A percentile compares a stretch with the other conserved stretches of the same genome.
Evolutionary conservation across 495 filamentous ascomycete genomes (phyloP).

Genomic region (Penicillium macrosclerotiorum): DNA sequence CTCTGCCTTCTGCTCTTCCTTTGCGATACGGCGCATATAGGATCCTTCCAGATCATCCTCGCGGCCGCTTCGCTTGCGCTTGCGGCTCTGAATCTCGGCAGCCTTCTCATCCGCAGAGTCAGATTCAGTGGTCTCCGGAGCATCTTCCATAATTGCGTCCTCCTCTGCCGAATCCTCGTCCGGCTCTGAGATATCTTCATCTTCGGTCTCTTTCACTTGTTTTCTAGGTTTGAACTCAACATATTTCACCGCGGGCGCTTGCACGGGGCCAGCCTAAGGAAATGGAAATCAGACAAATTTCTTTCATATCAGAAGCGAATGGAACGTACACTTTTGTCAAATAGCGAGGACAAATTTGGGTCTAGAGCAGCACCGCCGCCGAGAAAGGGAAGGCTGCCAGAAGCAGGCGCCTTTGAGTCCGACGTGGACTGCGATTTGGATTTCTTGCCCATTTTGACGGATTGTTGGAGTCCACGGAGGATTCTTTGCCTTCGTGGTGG

Average conservation of each 20-base stretch:
- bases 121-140: conserved; percentile 30
- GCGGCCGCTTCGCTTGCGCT: conserved; percentile 70
- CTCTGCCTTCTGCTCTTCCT: conserved; percentile 52
- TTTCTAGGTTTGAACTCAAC: conserved; percentile 16
- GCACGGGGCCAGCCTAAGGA: conserved; percentile 66
- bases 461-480: not conserved
- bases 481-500: not conserved
- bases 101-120: conserved; percentile 34
- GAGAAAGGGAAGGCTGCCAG: conserved; percentile 33
- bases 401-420: conserved; percentile 16
- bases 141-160: conserved; percentile 46
- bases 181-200: conserved; percentile 29
- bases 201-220: conserved; percentile 29
- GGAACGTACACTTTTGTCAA: conserved; percentile 71
- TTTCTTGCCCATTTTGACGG: conserved; percentile 41
- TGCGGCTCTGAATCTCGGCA: conserved; percentile 53
- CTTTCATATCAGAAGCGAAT: conserved; percentile 10
- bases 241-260: conserved; percentile 53
- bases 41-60: conserved; percentile 76
- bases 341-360: conserved; percentile 73
- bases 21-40: conserved; percentile 73
- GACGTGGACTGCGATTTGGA: conserved; percentile 34
- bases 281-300: conserved; percentile 8
- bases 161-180: conserved; percentile 40
- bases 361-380: conserved; percentile 56